These are phyloP conservation scores for Metschnikowia arizonensis DNA, from an alignment of 805 yeast genomes.

Conservation along the genomic window DNA sequence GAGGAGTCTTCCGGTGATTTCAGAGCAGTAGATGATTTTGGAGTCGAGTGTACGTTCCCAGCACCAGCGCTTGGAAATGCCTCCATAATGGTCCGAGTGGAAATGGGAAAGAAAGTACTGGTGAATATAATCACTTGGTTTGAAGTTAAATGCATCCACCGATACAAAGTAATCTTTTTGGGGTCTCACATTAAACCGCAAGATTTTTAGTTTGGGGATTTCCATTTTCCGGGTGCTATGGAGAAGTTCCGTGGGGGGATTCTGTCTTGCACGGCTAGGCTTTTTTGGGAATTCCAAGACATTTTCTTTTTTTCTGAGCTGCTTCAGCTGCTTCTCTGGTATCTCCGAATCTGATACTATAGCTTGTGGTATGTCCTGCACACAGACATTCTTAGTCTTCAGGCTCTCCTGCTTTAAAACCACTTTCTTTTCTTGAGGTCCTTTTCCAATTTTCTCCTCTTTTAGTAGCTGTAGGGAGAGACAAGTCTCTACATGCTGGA, in stretches of 20 bases:
- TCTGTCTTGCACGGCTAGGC: slow-evolving; percentile 6
- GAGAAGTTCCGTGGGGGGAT: slow-evolving; percentile 9
- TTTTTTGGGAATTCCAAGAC: too few species aligned
- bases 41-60: slow-evolving; percentile 39
- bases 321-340: neutral
- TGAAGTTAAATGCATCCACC: slow-evolving; percentile 65
- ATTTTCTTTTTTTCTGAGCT: neutral
- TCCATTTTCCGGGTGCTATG: slow-evolving; percentile 22
- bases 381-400: neutral
- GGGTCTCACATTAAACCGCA: slow-evolving; percentile 35
- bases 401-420: neutral
- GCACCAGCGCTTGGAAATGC: slow-evolving; percentile 73
- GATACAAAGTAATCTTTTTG: slow-evolving; percentile 36
- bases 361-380: neutral
- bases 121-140: slow-evolving; percentile 41
- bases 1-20: slow-evolving; percentile 60
- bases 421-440: neutral
- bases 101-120: slow-evolving; percentile 74
- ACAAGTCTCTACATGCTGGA: slow-evolving; percentile 56
- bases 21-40: slow-evolving; percentile 70
- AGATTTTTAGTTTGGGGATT: slow-evolving; percentile 53
- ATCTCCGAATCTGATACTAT: neutral
- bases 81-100: slow-evolving; percentile 94
- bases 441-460: neutral
- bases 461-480: slow-evolving; percentile 16